Base-by-base conservation (phyloP, 805 yeast genomes). In the Suhomyces sp. region DNA sequence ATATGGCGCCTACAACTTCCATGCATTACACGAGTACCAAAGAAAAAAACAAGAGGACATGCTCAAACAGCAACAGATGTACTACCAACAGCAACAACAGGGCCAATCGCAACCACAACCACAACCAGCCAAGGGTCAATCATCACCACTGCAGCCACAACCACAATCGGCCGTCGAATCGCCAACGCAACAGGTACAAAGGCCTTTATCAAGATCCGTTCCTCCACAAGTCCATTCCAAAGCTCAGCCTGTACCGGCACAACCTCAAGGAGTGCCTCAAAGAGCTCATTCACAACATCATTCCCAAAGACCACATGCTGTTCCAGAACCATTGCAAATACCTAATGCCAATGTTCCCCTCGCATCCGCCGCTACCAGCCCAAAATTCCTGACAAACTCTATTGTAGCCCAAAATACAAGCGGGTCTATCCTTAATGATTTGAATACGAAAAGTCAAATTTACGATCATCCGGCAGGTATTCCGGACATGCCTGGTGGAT, bases 1-100 rank as follows among this genome's bases (percentile, higher is more conserved):
- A 4, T 40, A 49, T 28, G 86, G 83, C n/a, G 67, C 73, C 2
- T 78, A 76, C 48, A 66, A 77, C 46, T 78, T 76, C 54, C 74
- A 71, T 10, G 76, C 73, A n/a, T 73, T 76, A 42, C 69, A 72
- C 22, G 66, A 63, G 29, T 76, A 72, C 45, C 83, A 77, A 42
- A 47, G 48, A 35, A 54, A 61, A 23, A 59, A 56, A 37, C 70
- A 64, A 27, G 50, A 54, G 24, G 67, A 58, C 31, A 45, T 60
- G 8, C 25, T 56, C 19, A 50, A 59, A 34, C 70, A 65, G 36
- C 70, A 65, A 31, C 63, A 60, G 33, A 34, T 58, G 16, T 72
- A 70, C 38, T 57, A 61, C 25, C 74, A 69, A 36, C 68, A 65
- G 38, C 73, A 21, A 13, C 31, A 27, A n/a, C 36, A 25, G 17